Base-by-base conservation (phyloP, 108 stramenopile species). In the Skeletonema tropicum region DNA sequence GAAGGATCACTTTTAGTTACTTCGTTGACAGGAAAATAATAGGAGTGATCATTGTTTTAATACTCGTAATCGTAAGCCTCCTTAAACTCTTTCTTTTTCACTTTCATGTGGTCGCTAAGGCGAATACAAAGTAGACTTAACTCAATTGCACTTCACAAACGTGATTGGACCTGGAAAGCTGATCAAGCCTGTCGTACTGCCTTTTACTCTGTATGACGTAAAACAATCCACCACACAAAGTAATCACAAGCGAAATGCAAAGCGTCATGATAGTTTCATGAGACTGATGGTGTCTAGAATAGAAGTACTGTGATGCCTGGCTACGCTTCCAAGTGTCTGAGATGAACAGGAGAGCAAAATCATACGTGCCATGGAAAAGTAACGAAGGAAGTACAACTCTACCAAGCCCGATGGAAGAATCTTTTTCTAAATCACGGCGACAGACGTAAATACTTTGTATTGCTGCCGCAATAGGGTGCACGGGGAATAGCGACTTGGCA, bases 391-490 rank as follows among this genome's bases (percentile, higher is more conserved):
- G 41, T 12, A 83, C 32, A 26, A 72, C 66, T 36, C 77, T 62
- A 38, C 77, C 77, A 30, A 83, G 45, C 2, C 82, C 74, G 17
- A 79, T 69, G 13, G 74, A 71, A 9, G 55, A 5, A 26, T 83
- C 73, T 30, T 70, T 69, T 38, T 83, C 82, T 15, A 83, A 48
- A 60, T 83, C 77, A n/a, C 75, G 66, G 58, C 77, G 65, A 23
- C 82, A 83, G 21, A 83, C 77, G 46, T 75, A 58, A 26, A 83
- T 73, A 74, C 82, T 83, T 67, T 83, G 82, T 14, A 83, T 79
- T 9, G 82, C 82, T 21, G 82, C 82, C 23, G 73, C 57, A 29
- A 83, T 49, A 35, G 82, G 77, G 52, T 83, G 82, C 2, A 83
- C 42, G 5, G 82, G 82, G 74, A 79, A 83, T 26, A 83, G 26